phyloP scores from a whole-genome alignment of 2,329 filamentous ascomycete species.

The Hypoxylon rubiginosum region DNA sequence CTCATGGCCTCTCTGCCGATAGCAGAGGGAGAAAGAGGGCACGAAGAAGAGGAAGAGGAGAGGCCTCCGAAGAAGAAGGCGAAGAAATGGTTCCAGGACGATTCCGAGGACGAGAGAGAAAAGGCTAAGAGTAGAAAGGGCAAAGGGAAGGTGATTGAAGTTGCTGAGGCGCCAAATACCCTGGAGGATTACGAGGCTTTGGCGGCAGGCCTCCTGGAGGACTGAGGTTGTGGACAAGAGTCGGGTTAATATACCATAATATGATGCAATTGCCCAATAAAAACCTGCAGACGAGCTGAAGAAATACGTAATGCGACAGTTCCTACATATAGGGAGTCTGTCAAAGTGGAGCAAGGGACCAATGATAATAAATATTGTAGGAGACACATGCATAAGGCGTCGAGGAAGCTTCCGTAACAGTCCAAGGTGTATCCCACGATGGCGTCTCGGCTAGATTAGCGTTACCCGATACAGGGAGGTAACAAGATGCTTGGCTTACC shows the following conservation, averaged over 20 bases:
- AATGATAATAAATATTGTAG: not conserved
- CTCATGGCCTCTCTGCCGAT: conserved; percentile 70
- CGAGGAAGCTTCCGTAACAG: conserved; percentile 14
- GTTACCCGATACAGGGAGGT: conserved; percentile 10
- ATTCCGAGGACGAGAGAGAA: conserved; percentile 65
- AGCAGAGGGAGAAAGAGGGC: conserved; percentile 53
- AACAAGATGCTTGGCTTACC: not conserved
- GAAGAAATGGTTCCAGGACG: conserved; percentile 85
- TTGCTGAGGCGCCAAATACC: conserved; percentile 79
- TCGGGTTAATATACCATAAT: conserved; percentile 16
- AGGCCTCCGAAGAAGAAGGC: conserved; percentile 70
- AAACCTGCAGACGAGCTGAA: not conserved
- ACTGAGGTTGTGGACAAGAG: conserved; percentile 36
- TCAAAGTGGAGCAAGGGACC: conserved; percentile 4
- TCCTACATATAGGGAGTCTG: not conserved
- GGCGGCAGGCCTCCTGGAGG: conserved; percentile 77
- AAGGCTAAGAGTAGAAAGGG: conserved; percentile 61
- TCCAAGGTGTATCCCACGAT: conserved; percentile 24
- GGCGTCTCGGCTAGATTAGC: conserved; percentile 5
- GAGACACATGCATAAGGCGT: conserved; percentile 5
- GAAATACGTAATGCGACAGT: not conserved
- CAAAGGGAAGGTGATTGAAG: conserved; percentile 69
- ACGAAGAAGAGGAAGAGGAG: conserved; percentile 56
- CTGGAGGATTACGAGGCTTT: conserved; percentile 83
- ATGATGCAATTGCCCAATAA: conserved; percentile 20